Conservation (phyloP, 208 protist species). For the Angomonas desouzai region DNA sequence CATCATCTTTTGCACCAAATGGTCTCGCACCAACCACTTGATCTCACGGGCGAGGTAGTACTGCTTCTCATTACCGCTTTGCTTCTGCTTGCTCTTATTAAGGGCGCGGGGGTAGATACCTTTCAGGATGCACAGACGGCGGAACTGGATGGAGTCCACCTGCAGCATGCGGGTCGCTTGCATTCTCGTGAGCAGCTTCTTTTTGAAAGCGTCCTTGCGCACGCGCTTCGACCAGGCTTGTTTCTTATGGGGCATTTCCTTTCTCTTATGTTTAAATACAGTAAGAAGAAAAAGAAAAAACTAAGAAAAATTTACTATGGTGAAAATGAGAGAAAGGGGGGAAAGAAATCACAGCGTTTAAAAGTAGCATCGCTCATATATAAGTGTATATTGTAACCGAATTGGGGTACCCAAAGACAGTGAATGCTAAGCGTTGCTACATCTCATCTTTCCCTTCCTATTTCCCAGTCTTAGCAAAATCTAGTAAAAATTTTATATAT, state of each 20-base stretch:
- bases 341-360: slow-evolving; percentile 5
- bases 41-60: slow-evolving; percentile 99
- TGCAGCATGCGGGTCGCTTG: slow-evolving; percentile 93
- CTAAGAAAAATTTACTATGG: slow-evolving; percentile 17
- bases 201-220: slow-evolving; percentile 88
- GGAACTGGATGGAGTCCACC: slow-evolving; percentile 91
- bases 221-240: slow-evolving; percentile 87
- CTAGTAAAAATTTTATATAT: no score
- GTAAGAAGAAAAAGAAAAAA: slow-evolving; percentile 16
- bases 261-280: background rate
- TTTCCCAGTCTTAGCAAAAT: no score
- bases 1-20: slow-evolving; percentile 95
- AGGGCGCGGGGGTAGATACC: slow-evolving; percentile 98
- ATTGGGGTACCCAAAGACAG: no score
- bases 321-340: slow-evolving; percentile 1
- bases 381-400: no score
- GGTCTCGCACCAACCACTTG: slow-evolving; percentile 95
- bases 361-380: no score
- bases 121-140: slow-evolving; percentile 98
- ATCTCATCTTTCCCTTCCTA: no score
- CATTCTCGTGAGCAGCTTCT: slow-evolving; percentile 92
- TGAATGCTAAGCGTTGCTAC: no score
- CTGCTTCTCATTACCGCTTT: slow-evolving; percentile 92
- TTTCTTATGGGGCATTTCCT: slow-evolving; percentile 64
- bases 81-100: slow-evolving; percentile 92